Evolutionary conservation across 225 moss, liverwort and hornwort species (phyloP).

Genomic region (Climacium dendroides): DNA sequence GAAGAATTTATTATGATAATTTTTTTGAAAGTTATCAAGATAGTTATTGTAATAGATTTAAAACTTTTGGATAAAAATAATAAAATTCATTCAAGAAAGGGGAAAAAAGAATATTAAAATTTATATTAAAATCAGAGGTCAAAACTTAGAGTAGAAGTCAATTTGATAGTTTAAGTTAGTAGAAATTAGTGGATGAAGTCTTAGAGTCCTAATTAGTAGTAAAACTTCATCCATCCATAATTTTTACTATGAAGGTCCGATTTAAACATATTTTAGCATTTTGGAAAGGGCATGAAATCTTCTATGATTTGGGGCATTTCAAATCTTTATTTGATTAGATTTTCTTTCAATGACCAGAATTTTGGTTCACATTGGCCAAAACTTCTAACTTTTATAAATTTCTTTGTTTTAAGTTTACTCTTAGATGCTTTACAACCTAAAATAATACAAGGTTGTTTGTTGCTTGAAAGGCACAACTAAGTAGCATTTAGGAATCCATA

Average conservation of each 20-base stretch:
- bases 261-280: background rate
- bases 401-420: too few relatives aligned
- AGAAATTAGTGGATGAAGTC: background rate
- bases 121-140: fast-evolving
- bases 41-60: background rate
- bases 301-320: background rate
- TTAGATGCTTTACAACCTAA: too few relatives aligned
- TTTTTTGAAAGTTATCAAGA: too few relatives aligned
- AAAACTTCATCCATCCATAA: background rate
- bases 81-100: too few relatives aligned
- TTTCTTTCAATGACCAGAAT: background rate
- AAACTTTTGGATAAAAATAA: too few relatives aligned
- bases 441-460: fast-evolving
- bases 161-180: background rate
- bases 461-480: too few relatives aligned
- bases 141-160: too few relatives aligned
- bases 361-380: background rate
- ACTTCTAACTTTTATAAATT: too few relatives aligned
- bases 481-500: too few relatives aligned
- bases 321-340: background rate
- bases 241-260: fast-evolving
- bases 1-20: too few relatives aligned
- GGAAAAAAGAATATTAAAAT: too few relatives aligned
- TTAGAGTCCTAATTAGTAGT: background rate
- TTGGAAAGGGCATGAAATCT: background rate